Evolutionary conservation across 371 early-diverging fungal genomes (phyloP), one percentile per base, ranked within the genome.

Genomic region (Circinella umbellata): DNA sequence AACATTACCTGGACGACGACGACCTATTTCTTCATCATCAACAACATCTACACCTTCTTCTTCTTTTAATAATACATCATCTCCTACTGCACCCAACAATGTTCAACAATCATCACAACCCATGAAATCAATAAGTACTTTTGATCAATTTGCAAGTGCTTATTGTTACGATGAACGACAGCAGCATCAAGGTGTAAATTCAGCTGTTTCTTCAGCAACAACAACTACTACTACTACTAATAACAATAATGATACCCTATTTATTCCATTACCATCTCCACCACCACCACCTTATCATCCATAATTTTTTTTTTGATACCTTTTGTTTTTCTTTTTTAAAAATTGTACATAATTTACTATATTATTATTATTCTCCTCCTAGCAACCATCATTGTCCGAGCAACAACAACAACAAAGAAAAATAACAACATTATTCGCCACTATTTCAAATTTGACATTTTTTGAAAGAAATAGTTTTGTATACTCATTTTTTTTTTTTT

Each of bases 281-380:
- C 68, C 72, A 20, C 72, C 72, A 57, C 72, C 72, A 6, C 72
- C 72, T 20, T 72, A 72, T 36, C 68, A 42, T 6, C 72, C 68
- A 38, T 72, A 59, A 34, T 57, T 27, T 57, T 7, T 18, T 34
- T 27, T 27, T 27, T 27, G 27, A 27, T 27, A 27, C 27, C 27
- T 27, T 27, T 27, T 27, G 27, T 27, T 27, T 27, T 27, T 27
- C 27, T 27, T 27, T 27, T 27, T 27, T 27, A 27, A 27, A 27
- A 27, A 27, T 27, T 27, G 27, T 27, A 27, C 27, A 27, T 27
- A 27, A 27, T 27, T 27, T 27, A 27, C 27, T 27, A 27, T 27
- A 27, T 27, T 27, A 27, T 27, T 27, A 27, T 27, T 27, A 27
- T 27, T 15, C 47, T 3, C 47, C 15, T 47, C 47, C 47, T 11